phyloP scores from a whole-genome alignment of 108 stramenopile genomes.

The Skeletonema grethae region DNA sequence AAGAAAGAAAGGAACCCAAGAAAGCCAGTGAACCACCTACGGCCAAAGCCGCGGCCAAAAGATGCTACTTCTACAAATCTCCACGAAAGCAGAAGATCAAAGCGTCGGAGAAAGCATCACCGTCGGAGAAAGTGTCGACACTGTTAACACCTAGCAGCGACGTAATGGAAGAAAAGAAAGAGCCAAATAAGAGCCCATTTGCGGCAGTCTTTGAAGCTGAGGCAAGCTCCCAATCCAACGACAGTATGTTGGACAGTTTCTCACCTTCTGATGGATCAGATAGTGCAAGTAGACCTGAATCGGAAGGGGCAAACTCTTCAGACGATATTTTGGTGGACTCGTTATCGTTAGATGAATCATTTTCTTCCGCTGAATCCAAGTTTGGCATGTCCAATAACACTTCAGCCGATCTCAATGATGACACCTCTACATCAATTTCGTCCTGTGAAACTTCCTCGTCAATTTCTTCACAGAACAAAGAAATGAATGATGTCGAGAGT shows the following conservation, averaged over 20 bases:
- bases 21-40: background rate
- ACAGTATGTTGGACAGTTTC: background rate
- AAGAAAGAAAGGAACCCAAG: constrained; percentile 2
- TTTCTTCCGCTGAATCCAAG: background rate
- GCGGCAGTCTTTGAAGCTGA: background rate
- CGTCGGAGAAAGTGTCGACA: background rate
- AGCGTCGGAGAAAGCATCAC: background rate
- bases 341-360: background rate
- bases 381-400: background rate
- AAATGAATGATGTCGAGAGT: background rate
- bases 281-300: background rate
- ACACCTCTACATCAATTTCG: background rate
- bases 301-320: background rate
- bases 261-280: background rate
- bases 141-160: background rate
- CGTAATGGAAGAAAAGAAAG: background rate
- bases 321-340: background rate
- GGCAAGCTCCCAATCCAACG: background rate
- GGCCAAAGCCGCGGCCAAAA: constrained; percentile 11
- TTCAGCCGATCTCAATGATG: background rate
- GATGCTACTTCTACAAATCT: constrained; percentile 26
- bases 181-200: background rate
- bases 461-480: background rate
- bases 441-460: background rate
- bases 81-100: background rate